Evolutionary conservation across 2,329 filamentous ascomycete species (phyloP), one percentile per base, ranked within the genome.

Genomic region (Metarhizium guizhouense): DNA sequence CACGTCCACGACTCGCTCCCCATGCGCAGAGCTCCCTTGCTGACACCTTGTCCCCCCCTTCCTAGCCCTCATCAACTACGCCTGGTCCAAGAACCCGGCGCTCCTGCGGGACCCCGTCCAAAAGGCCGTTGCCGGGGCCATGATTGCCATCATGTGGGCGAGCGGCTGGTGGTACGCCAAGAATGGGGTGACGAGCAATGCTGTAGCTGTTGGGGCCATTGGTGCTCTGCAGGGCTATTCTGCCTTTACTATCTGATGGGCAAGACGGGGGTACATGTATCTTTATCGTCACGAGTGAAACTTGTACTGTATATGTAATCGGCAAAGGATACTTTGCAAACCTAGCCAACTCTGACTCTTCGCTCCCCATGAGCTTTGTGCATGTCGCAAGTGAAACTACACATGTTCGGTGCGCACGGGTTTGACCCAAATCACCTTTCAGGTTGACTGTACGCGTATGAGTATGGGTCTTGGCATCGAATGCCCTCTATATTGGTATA

Each of bases 31-130:
- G 32, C 36, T 13, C n/a, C 29, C 2, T 45, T 10, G 34, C 53
- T 55, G 40, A 55, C 53, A 18, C 4, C 25, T 25, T 25, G 25
- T 4, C 3, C 25, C 25, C 20, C 25, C 25, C 14, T 8, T 42
- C 18, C 6, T 43, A 60, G 58, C 57, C 30, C 57, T 60, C 7
- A 13, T 59, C 51, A 60, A 60, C 53, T 58, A 59, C 51, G 54
- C 51, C 18, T 60, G 58, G 58, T 58, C 58, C 16, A 51, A 42
- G 55, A 54, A 58, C 50, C 58, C 58, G 14, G 55, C 48, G 30
- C 57, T 60, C 14, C 51, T 60, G 25, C 36, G 25, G 40, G 54
- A 58, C n/a, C 55, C 58, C 16, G 29, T 58, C 2, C 57, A 58
- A 47, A 58, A 56, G 53, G 51, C 55, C 16, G 54, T 60, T 11